A percentile compares a stretch with the other conserved stretches of the same genome.
Conservation (phyloP, 2,329 filamentous ascomycete genomes). For the Penicillium sp. region DNA sequence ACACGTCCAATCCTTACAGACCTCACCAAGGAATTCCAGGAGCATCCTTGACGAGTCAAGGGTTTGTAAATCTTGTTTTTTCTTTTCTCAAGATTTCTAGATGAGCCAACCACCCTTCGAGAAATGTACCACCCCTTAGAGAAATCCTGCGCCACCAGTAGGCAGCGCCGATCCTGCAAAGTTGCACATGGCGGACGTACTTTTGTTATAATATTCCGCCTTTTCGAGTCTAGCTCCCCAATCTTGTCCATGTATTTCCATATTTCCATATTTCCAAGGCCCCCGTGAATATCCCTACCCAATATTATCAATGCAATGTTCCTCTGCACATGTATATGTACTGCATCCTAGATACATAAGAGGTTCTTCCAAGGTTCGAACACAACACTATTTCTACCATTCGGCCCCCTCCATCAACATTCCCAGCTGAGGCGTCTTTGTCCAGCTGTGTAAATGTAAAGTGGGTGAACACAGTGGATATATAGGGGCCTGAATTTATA, state of each 20-base stretch:
- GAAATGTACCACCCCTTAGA: slow-evolving; percentile 12
- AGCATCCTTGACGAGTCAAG: slow-evolving; percentile 16
- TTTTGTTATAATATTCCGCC: not conserved
- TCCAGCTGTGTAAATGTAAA: not conserved
- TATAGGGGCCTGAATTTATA: not conserved
- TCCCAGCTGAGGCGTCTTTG: not conserved
- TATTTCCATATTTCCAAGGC: not conserved
- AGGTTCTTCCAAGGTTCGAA: not conserved
- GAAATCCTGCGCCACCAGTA: slow-evolving; percentile 20
- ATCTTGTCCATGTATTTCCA: not conserved
- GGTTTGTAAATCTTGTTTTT: not conserved
- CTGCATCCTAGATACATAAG: not conserved
- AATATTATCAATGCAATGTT: not conserved
- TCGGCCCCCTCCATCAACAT: not conserved
- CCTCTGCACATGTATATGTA: not conserved
- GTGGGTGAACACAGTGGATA: not conserved
- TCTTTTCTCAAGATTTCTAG: not conserved
- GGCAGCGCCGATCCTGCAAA: slow-evolving; percentile 22
- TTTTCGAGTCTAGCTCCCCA: no score
- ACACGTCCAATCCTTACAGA: slow-evolving; percentile 18
- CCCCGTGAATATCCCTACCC: not conserved
- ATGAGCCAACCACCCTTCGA: slow-evolving; percentile 21
- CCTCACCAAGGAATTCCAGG: slow-evolving; percentile 17
- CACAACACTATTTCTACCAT: not conserved
- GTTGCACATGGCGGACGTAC: slow-evolving; percentile 23